Percentiles rank a stretch among this genome's conserved stretches.
Conservation (phyloP, 305 asterid genomes). For the Rubia balearica region DNA sequence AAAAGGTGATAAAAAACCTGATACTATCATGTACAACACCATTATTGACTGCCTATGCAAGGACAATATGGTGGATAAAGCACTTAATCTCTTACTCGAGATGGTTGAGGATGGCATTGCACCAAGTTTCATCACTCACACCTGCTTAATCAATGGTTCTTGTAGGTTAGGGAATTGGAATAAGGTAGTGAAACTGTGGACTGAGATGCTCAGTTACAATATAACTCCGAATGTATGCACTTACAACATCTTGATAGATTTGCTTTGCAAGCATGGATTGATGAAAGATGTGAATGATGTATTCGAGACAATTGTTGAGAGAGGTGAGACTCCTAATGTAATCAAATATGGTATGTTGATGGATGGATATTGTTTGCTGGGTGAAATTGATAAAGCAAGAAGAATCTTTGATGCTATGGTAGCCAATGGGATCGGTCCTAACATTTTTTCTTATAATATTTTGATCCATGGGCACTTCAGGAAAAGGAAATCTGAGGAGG, state of each 20-base stretch:
- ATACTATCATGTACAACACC: background rate
- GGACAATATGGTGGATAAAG: background rate
- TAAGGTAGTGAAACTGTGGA: background rate
- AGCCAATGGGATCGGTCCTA: background rate
- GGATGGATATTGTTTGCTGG: background rate
- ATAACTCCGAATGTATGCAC: background rate
- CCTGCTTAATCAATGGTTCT: background rate
- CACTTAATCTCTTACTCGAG: background rate
- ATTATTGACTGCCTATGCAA: conserved; percentile 3
- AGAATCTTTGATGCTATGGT: conserved; percentile 1
- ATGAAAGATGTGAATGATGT: background rate
- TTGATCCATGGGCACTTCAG: conserved; percentile 1
- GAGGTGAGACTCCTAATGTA: background rate
- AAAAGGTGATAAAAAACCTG: background rate
- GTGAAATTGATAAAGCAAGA: background rate
- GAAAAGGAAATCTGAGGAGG: background rate
- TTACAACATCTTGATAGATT: background rate
- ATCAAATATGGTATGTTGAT: background rate
- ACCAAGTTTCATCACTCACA: background rate
- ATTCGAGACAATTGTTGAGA: background rate
- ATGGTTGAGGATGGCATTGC: conserved; percentile 1
- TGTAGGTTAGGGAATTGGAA: background rate
- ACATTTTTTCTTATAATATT: background rate
- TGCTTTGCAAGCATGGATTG: background rate
- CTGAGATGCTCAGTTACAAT: background rate